A percentile compares a stretch with the other conserved stretches of the same genome.
phyloP scores from a whole-genome alignment of 345 rosid genomes.

The Brassica nigra region DNA sequence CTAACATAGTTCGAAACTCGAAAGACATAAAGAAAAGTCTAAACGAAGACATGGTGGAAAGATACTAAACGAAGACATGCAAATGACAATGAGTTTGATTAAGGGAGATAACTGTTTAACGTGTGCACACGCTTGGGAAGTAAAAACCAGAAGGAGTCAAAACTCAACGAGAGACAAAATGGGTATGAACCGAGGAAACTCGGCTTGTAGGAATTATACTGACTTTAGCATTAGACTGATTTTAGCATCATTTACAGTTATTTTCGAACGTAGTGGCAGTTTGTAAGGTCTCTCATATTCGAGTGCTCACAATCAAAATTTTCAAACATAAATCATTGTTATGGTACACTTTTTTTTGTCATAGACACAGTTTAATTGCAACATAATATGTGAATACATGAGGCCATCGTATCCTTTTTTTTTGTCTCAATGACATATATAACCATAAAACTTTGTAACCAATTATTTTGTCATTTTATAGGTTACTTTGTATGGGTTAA shows the following conservation, averaged over 20 bases:
- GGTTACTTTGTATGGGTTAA: not conserved
- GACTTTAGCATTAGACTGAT: not conserved
- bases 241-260: not conserved
- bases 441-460: not conserved
- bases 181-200: conserved; percentile 42
- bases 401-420: not conserved
- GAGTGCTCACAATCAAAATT: not conserved
- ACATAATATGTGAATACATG: not conserved
- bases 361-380: not conserved
- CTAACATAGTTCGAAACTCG: not conserved
- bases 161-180: conserved; percentile 40
- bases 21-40: not conserved
- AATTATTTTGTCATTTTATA: not conserved
- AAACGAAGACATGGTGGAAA: not conserved
- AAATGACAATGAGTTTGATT: not conserved
- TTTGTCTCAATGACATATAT: not conserved
- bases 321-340: not conserved
- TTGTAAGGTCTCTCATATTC: not conserved
- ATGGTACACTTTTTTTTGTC: not conserved
- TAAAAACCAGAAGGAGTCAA: conserved; percentile 37
- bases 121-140: conserved; percentile 44
- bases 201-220: conserved; percentile 20
- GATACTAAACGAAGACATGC: not conserved
- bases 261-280: not conserved
- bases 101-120: not conserved